Evolutionary conservation across 2,329 filamentous ascomycete species (phyloP).

Genomic region (Phialocephala subalpina): DNA sequence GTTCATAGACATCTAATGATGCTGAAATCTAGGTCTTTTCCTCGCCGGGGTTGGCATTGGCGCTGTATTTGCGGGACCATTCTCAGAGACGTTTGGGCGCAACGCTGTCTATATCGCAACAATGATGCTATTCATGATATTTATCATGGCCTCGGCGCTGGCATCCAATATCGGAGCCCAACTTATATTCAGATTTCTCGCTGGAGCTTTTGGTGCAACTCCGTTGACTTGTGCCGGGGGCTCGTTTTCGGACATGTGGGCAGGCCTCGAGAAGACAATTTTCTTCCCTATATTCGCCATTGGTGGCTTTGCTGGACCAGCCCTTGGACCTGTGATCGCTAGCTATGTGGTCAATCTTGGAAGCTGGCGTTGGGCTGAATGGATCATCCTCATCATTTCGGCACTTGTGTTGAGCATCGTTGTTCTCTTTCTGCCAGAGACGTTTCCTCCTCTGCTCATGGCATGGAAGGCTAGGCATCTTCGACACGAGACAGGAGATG

Average conservation of each 20-base stretch:
- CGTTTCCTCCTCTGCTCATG: constrained; percentile 71
- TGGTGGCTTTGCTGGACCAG: constrained; percentile 71
- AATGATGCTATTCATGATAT: constrained; percentile 51
- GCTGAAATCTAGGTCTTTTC: constrained; percentile 8
- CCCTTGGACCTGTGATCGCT: constrained; percentile 69
- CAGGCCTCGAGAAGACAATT: constrained; percentile 56
- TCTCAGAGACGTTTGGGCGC: constrained; percentile 50
- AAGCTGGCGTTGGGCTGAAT: constrained; percentile 78
- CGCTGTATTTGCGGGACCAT: constrained; percentile 46
- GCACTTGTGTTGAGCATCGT: constrained; percentile 67
- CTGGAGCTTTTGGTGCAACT: constrained; percentile 67
- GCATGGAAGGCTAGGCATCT: constrained; percentile 74
- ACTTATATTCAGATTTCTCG: constrained; percentile 70
- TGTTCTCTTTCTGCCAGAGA: constrained; percentile 61
- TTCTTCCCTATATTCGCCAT: constrained; percentile 70
- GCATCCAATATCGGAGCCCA: constrained; percentile 21
- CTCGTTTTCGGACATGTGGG: constrained; percentile 68
- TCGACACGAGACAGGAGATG: constrained; percentile 36
- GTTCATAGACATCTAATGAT: neutral
- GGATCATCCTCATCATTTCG: constrained; percentile 70
- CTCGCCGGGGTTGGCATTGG: constrained; percentile 47
- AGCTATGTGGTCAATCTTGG: constrained; percentile 70
- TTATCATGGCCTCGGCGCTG: constrained; percentile 52
- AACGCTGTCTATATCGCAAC: constrained; percentile 49
- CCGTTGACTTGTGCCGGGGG: constrained; percentile 68